phyloP scores from a whole-genome alignment of 1,284 basidiomycete species.

The Marasmius tenuissimus region DNA sequence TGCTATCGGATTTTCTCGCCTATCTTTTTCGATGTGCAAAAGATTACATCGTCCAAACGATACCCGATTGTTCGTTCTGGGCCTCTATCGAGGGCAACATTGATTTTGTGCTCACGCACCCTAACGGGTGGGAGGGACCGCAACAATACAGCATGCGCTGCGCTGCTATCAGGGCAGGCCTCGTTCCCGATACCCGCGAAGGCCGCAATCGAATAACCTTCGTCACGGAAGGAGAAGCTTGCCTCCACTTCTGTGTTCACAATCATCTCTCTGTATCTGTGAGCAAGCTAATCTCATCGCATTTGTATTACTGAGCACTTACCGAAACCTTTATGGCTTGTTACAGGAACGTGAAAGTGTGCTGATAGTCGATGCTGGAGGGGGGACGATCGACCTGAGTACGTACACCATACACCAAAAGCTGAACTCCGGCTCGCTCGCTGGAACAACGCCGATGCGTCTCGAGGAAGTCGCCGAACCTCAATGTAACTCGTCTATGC shows the following conservation, averaged over 20 bases:
- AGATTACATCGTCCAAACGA: slow-evolving; percentile 37
- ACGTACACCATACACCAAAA: slow-evolving; percentile 9
- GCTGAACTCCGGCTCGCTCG: background rate
- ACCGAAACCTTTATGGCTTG: background rate
- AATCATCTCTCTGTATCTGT: slow-evolving; percentile 12
- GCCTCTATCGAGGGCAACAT: slow-evolving; percentile 30
- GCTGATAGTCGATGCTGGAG: slow-evolving; percentile 8
- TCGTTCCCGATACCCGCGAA: slow-evolving; percentile 17
- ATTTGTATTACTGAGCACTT: no score
- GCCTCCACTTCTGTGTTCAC: slow-evolving; percentile 45
- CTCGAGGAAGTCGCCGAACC: slow-evolving; percentile 41
- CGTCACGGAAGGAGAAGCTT: slow-evolving; percentile 52
- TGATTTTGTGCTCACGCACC: slow-evolving; percentile 27
- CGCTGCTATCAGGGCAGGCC: slow-evolving; percentile 18
- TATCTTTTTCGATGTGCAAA: slow-evolving; percentile 39
- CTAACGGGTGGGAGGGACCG: slow-evolving; percentile 25
- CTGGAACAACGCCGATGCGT: background rate
- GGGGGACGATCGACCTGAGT: slow-evolving; percentile 12
- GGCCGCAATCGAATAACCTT: slow-evolving; percentile 38
- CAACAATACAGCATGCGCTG: slow-evolving; percentile 19
- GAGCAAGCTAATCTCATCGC: background rate
- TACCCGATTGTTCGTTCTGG: slow-evolving; percentile 30
- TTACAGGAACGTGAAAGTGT: background rate
- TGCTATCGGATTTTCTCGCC: slow-evolving; percentile 41
- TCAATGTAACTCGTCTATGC: slow-evolving; percentile 34